Evolutionary conservation across 345 rosid genomes (phyloP), one percentile per base, ranked within the genome.

Genomic region (Euphorbia pulcherrima): DNA sequence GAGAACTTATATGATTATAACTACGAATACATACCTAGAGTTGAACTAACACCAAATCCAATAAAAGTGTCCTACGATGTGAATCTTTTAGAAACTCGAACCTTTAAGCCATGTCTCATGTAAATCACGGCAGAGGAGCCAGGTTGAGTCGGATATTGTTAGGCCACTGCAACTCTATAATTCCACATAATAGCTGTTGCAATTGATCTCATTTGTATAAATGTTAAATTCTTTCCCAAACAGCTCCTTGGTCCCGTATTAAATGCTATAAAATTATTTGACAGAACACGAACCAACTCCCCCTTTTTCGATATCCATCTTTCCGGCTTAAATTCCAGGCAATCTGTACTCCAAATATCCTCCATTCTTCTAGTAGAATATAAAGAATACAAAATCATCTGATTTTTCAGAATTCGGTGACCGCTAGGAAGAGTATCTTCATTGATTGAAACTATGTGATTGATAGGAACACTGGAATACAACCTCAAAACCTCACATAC

Each of bases 281-380:
- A 58, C 0, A 65, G 62, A 3, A 65, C 70, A 18, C 35, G 70
- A 11, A 37, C 35, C 12, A 72, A 40, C 5, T 26, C 26, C 18
- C 70, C 65, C 11, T 35, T 5, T 24, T 65, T 26, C 10, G 63
- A 44, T 26, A 65, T 65, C 75, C 75, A 72, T 51, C 75, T 57
- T 59, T 72, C 75, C 1, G 75, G 75, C 60, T 65, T 65, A 47
- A 72, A 72, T 47, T 72, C 65, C 23, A 59, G 50, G 27, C 65
- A 72, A 65, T 72, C 75, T 47, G 47, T n/a, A 1, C 70, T 70
- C 75, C 75, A 72, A 30, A 65, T 58, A 8, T 56, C 56, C 26
- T 65, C 48, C 75, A 64, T 72, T 33, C 75, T 64, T 35, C 64
- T 65, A 56, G 66, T 59, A 6, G 75, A 8, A 18, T 65, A 72